A percentile compares a stretch with the other conserved stretches of the same genome.
phyloP scores from a whole-genome alignment of 495 filamentous ascomycete genomes.

The Penicillium goetzii region DNA sequence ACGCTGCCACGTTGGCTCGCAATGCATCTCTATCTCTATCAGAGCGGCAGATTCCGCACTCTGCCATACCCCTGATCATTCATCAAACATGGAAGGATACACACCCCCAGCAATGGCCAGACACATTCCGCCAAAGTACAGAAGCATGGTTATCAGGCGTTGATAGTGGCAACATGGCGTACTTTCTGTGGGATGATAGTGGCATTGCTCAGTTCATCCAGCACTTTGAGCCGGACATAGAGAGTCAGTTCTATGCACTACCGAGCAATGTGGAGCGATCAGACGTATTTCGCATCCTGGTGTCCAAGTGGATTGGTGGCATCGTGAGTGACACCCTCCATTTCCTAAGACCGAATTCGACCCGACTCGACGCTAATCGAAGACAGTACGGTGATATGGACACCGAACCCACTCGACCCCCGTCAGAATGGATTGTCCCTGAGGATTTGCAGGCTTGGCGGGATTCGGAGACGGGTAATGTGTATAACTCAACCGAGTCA shows the following conservation, averaged over 20 bases:
- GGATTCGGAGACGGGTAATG: constrained; percentile 3
- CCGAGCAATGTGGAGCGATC: constrained; percentile 12
- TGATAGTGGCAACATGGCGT: constrained; percentile 4
- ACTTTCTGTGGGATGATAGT: constrained; percentile 11
- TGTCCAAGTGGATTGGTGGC: constrained; percentile 9
- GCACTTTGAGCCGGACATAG: constrained; percentile 8
- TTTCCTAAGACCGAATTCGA: background rate
- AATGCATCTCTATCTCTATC: background rate
- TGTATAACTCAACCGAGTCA: background rate
- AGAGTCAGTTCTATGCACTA: constrained; percentile 7
- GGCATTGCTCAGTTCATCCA: constrained; percentile 6
- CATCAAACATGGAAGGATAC: constrained; percentile 13
- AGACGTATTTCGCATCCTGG: constrained; percentile 9
- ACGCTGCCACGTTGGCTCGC: background rate
- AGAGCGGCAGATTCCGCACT: constrained; percentile 7
- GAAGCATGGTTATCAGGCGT: background rate
- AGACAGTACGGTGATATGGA: constrained; percentile 8
- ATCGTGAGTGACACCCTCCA: background rate
- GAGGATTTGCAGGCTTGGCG: background rate
- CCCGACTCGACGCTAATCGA: background rate
- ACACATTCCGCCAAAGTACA: background rate
- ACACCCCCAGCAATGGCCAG: constrained; percentile 2
- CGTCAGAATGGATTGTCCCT: constrained; percentile 1
- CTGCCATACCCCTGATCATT: constrained; percentile 3
- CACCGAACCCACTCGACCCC: constrained; percentile 2